Evolutionary conservation across 371 early-diverging fungal species (phyloP).

Genomic region (Conidiobolus incongruus): DNA sequence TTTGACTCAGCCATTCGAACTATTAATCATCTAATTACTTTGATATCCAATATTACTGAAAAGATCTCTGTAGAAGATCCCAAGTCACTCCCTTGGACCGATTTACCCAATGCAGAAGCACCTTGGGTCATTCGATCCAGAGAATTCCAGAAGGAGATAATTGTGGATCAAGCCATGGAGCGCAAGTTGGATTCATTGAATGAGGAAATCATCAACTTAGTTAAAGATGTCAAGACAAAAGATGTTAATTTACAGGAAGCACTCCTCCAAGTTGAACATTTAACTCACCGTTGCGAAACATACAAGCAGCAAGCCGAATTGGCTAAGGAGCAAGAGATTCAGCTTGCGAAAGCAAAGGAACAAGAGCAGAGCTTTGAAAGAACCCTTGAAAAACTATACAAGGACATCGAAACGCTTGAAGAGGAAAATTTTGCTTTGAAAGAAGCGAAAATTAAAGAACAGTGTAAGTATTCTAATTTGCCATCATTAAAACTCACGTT

Average conservation of each 20-base stretch:
- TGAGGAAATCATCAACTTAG: slow-evolving; percentile 50
- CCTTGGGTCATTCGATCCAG: slow-evolving; percentile 67
- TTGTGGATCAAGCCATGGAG: slow-evolving; percentile 53
- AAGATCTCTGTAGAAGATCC: neutral
- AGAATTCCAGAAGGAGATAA: slow-evolving; percentile 47
- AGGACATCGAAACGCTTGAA: slow-evolving; percentile 40
- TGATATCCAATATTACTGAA: neutral
- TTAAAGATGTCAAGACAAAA: slow-evolving; percentile 47
- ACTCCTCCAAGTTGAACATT: slow-evolving; percentile 44
- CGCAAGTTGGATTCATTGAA: slow-evolving; percentile 43
- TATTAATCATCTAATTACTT: too few relatives aligned
- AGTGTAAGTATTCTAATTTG: neutral
- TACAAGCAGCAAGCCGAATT: slow-evolving; percentile 28
- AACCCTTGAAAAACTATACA: slow-evolving; percentile 43
- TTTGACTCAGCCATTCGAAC: slow-evolving; percentile 4
- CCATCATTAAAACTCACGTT: neutral
- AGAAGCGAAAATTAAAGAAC: slow-evolving; percentile 2
- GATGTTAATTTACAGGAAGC: slow-evolving; percentile 57
- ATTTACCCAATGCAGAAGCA: slow-evolving; percentile 11
- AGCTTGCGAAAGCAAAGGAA: slow-evolving; percentile 25
- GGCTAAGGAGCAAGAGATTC: slow-evolving; percentile 27
- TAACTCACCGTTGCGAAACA: slow-evolving; percentile 46
- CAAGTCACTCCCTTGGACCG: neutral
- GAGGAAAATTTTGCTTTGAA: slow-evolving; percentile 12
- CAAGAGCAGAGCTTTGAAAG: slow-evolving; percentile 47